phyloP scores from a whole-genome alignment of 495 filamentous ascomycete species.

The Podospora pseudoanserina region DNA sequence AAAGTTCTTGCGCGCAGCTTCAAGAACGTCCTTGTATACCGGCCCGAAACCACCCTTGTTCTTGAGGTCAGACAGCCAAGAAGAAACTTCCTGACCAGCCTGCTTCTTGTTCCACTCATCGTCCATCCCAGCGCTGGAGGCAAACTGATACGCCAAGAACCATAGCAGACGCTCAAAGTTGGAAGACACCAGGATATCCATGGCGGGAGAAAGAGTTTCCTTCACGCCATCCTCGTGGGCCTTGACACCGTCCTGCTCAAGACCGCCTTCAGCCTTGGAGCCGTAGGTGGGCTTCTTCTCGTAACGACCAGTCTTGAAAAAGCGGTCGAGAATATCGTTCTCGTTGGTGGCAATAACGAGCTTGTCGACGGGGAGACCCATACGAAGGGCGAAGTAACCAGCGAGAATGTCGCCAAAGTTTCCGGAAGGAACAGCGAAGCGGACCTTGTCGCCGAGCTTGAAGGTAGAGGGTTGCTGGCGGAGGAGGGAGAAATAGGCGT shows the following conservation, averaged over 20 bases:
- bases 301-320: slow-evolving; percentile 78
- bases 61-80: slow-evolving; percentile 76
- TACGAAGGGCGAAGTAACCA: slow-evolving; percentile 83
- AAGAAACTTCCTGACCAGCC: slow-evolving; percentile 61
- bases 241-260: slow-evolving; percentile 58
- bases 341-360: slow-evolving; percentile 88
- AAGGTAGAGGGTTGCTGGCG: slow-evolving; percentile 48
- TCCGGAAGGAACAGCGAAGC: slow-evolving; percentile 82
- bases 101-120: slow-evolving; percentile 56
- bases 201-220: slow-evolving; percentile 85
- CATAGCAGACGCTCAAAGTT: slow-evolving; percentile 98
- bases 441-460: slow-evolving; percentile 56
- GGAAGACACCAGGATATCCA: slow-evolving; percentile 92
- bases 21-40: slow-evolving; percentile 64
- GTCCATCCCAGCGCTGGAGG: slow-evolving; percentile 49
- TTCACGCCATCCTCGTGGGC: slow-evolving; percentile 69
- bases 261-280: slow-evolving; percentile 51
- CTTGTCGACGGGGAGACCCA: slow-evolving; percentile 83
- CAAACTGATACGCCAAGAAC: slow-evolving; percentile 74
- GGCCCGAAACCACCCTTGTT: slow-evolving; percentile 69
- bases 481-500: slow-evolving; percentile 78
- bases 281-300: slow-evolving; percentile 67
- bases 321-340: slow-evolving; percentile 84
- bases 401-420: slow-evolving; percentile 98
- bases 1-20: slow-evolving; percentile 63